phyloP scores from a whole-genome alignment of 805 yeast genomes.

The Candida ovalis region DNA sequence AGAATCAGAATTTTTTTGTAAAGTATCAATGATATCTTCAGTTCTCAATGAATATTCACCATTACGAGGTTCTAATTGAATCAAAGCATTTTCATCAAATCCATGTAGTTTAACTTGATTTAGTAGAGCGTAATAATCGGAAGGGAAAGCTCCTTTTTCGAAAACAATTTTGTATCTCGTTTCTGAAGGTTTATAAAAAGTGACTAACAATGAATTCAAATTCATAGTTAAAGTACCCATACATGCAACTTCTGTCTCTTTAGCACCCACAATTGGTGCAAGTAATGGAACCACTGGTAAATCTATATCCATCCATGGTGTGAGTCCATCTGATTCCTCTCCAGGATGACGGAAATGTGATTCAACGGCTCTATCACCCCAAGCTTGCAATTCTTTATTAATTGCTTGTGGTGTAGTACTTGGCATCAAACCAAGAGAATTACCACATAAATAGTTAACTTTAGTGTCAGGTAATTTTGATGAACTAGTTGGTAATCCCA shows the following conservation, averaged over 20 bases:
- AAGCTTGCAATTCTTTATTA: conserved; percentile 68
- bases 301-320: conserved; percentile 84
- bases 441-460: conserved; percentile 77
- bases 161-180: conserved; percentile 65
- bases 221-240: conserved; percentile 86
- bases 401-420: conserved; percentile 52
- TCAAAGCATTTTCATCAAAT: conserved; percentile 47
- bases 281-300: conserved; percentile 66
- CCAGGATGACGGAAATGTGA: conserved; percentile 75
- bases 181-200: conserved; percentile 69
- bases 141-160: conserved; percentile 88
- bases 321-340: conserved; percentile 36
- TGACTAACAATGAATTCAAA: conserved; percentile 65
- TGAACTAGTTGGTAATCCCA: conserved; percentile 41
- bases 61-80: conserved; percentile 59
- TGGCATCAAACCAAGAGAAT: conserved; percentile 93
- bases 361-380: conserved; percentile 80
- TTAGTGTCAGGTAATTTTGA: conserved; percentile 7
- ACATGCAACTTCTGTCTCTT: conserved; percentile 71
- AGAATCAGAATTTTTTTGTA: conserved; percentile 54
- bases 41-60: conserved; percentile 58
- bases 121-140: conserved; percentile 82
- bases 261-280: conserved; percentile 76
- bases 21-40: conserved; percentile 53
- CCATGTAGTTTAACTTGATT: conserved; percentile 68